Conservation (phyloP, 441 rosid species). For the Brassica hybrid region DNA sequence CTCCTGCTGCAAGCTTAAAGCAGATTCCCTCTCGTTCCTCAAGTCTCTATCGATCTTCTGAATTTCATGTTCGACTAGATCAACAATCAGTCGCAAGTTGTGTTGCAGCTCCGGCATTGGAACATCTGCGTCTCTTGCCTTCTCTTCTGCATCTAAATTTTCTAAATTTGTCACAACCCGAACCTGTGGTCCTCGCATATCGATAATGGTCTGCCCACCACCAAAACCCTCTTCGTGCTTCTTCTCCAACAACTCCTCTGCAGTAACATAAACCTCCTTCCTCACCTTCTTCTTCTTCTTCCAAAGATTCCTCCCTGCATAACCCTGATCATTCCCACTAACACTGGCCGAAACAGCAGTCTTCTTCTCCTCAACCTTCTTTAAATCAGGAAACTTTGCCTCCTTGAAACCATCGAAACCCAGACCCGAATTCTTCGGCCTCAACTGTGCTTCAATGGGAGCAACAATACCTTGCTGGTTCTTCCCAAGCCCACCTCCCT, state of each 20-base stretch:
- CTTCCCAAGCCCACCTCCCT: slow-evolving; percentile 85
- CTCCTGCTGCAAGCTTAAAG: slow-evolving; percentile 77
- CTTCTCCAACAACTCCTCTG: slow-evolving; percentile 68
- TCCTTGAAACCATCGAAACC: slow-evolving; percentile 82
- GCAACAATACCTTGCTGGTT: slow-evolving; percentile 75
- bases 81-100: slow-evolving; percentile 78
- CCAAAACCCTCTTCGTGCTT: slow-evolving; percentile 56
- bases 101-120: slow-evolving; percentile 97
- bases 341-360: slow-evolving; percentile 20
- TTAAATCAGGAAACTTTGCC: slow-evolving; percentile 52
- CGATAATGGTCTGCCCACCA: slow-evolving; percentile 85
- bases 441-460: slow-evolving; percentile 72
- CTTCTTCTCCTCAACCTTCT: slow-evolving; percentile 39
- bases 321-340: slow-evolving; percentile 27
- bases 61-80: slow-evolving; percentile 82
- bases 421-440: slow-evolving; percentile 84
- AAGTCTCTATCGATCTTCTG: slow-evolving; percentile 85
- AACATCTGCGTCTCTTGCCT: slow-evolving; percentile 80
- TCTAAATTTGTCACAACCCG: slow-evolving; percentile 86
- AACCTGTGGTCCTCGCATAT: slow-evolving; percentile 90
- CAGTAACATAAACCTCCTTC: slow-evolving; percentile 60
- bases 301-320: slow-evolving; percentile 48
- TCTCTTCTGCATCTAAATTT: slow-evolving; percentile 84
- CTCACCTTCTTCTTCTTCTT: slow-evolving; percentile 54
- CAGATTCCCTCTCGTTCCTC: slow-evolving; percentile 84